phyloP scores from a whole-genome alignment of 2,329 filamentous ascomycete species.

The Celoporthe dispersa region DNA sequence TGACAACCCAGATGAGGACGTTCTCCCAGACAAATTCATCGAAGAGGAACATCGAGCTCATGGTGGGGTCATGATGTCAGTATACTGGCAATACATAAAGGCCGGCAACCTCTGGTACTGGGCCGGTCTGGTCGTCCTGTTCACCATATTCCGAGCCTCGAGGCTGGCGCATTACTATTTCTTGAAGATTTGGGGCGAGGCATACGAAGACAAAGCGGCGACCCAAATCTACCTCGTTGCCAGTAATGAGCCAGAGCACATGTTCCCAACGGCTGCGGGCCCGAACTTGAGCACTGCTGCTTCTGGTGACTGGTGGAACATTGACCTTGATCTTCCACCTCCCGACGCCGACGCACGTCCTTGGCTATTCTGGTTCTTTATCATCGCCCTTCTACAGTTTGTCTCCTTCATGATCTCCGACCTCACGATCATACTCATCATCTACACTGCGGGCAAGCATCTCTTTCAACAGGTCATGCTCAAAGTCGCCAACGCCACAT shows the following conservation, averaged over 20 bases:
- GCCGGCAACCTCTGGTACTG: conserved; percentile 79
- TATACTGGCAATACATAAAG: conserved; percentile 86
- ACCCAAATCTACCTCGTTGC: conserved; percentile 19
- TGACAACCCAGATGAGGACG: conserved; percentile 38
- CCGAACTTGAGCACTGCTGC: conserved; percentile 15
- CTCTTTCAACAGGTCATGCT: conserved; percentile 76
- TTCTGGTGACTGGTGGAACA: conserved; percentile 34
- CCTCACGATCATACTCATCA: conserved; percentile 73
- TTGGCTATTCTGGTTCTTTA: conserved; percentile 74
- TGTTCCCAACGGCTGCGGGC: conserved; percentile 1
- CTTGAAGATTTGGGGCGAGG: conserved; percentile 85
- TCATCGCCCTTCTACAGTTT: conserved; percentile 66
- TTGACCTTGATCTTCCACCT: conserved; percentile 59
- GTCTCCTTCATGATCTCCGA: conserved; percentile 65
- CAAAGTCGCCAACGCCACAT: conserved; percentile 77
- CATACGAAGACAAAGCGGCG: conserved; percentile 55
- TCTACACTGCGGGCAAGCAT: conserved; percentile 75
- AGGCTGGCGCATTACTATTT: conserved; percentile 77
- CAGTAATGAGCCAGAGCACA: conserved; percentile 18
- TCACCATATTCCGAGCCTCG: conserved; percentile 65
- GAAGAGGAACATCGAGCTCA: conserved; percentile 76
- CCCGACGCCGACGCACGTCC: conserved; percentile 70
- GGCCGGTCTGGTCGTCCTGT: conserved; percentile 65
- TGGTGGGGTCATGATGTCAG: conserved; percentile 73
- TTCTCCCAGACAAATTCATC: conserved; percentile 66